Evolutionary conservation across 257 asterid genomes (phyloP), one percentile per base, ranked within the genome.

Genomic region (Solanum virginianum): DNA sequence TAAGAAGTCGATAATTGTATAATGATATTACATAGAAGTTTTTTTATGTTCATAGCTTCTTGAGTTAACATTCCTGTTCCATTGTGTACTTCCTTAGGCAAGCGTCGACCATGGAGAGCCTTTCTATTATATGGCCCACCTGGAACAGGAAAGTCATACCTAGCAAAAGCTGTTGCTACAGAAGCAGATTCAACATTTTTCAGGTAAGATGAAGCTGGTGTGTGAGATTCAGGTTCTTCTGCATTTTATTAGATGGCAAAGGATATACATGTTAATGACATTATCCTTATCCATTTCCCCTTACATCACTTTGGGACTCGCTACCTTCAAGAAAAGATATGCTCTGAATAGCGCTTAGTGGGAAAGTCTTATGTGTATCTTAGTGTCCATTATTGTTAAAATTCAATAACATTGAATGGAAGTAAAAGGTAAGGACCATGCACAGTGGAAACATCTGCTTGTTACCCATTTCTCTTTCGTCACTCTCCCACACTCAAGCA

Each of bases 141-240:
- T 74, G 94, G 93, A 80, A 92, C 94, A 57, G 94, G 94, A 85
- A 92, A 92, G 88, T 92, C 93, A 5, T 92, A 90, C 84, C 85
- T 92, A 86, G 92, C 94, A 68, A 92, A 92, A 85, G 94, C 94
- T 75, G 92, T 92, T 86, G 94, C 94, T 74, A 92, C 94, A 6
- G 94, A 90, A 86, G 91, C 93, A 13, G 94, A 90, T 79, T 92
- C 95, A 3, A 92, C 92, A 29, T 91, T 92, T 85, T 89, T 92
- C 90, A 91, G 95, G 95, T 92, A 26, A 29, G 63, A 5, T 53
- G 6, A 77, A 77, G 26, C 62, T 26, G 65, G 63, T 77, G 5
- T 10, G 63, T 10, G 3, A 26, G 63, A 8, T 77, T 51, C 47
- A 53, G 65, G 36, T 9, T 77, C 47, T 77, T 51, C 49, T 51